A percentile compares a stretch with the other conserved stretches of the same genome.
These are phyloP conservation scores for Sclerotiophoma versabilis DNA, from an alignment of 2,329 filamentous ascomycete genomes.

Conservation along the genomic window DNA sequence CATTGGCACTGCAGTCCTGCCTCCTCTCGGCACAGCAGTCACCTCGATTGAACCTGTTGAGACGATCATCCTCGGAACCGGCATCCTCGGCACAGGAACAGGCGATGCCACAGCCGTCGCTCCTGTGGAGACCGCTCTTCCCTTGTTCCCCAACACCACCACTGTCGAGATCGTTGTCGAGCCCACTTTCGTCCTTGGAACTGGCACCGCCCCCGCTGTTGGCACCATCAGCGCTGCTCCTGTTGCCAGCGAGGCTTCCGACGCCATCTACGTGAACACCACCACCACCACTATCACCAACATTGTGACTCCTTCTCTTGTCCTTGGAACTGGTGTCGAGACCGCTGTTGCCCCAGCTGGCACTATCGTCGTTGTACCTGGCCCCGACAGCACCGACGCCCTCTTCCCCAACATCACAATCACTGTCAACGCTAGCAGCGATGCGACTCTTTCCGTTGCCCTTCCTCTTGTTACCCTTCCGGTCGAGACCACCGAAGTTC, in stretches of 20 bases:
- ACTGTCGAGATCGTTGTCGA: conserved; percentile 5
- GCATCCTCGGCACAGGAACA: conserved; percentile 2
- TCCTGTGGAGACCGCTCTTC: conserved; percentile 1
- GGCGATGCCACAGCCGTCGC: neutral
- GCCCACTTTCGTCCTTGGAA: conserved; percentile 6
- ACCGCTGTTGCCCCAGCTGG: conserved; percentile 1
- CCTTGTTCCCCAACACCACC: conserved; percentile 21
- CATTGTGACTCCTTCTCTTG: conserved; percentile 1
- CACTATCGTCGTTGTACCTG: conserved; percentile 9
- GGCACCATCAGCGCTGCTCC: conserved; percentile 8
- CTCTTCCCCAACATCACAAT: conserved; percentile 13
- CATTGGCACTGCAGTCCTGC: conserved; percentile 7
- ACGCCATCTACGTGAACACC: conserved; percentile 2
- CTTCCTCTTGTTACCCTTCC: conserved; percentile 2
- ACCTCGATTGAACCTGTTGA: conserved; percentile 1
- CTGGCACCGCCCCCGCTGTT: neutral
- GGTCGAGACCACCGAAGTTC: neutral
- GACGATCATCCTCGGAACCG: conserved; percentile 6
- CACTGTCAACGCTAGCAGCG: conserved; percentile 8
- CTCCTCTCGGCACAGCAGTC: neutral
- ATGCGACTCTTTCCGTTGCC: conserved; percentile 3
- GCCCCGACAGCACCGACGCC: neutral
- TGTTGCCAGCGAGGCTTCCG: neutral
- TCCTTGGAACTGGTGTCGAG: conserved; percentile 2
- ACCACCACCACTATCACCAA: conserved; percentile 9